Conservation (phyloP, 192 early-diverging fungal species). For the Podila epigama region DNA sequence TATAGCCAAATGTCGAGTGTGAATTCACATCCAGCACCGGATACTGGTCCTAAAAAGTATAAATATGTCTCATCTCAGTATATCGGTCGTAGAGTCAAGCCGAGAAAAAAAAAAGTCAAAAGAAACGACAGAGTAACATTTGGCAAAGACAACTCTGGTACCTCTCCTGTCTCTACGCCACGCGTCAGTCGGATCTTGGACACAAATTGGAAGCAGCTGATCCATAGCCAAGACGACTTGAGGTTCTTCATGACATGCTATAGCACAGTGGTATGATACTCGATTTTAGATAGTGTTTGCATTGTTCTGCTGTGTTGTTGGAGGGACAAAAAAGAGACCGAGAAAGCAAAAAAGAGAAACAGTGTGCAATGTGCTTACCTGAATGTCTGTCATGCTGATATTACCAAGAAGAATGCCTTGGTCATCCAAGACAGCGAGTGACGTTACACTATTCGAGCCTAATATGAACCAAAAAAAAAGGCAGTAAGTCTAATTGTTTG, state of each 20-base stretch:
- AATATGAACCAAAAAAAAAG: neutral
- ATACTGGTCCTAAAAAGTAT: conserved; percentile 55
- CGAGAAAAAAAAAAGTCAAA: conserved; percentile 1
- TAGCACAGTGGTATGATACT: neutral
- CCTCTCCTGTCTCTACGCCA: conserved; percentile 35
- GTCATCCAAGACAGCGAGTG: conserved; percentile 62
- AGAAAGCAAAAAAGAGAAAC: too few species aligned
- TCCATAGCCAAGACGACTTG: conserved; percentile 42
- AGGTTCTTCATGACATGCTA: conserved; percentile 43
- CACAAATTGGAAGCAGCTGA: conserved; percentile 41
- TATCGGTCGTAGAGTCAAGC: neutral
- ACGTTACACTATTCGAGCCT: conserved; percentile 49
- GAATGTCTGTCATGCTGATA: conserved; percentile 75
- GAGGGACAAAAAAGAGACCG: too few species aligned
- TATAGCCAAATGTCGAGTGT: conserved; percentile 71
- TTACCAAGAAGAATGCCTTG: conserved; percentile 67
- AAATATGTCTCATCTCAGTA: neutral
- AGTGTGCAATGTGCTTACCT: conserved; percentile 38
- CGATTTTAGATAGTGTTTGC: neutral
- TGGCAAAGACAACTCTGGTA: neutral
- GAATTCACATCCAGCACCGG: conserved; percentile 80
- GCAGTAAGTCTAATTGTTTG: neutral
- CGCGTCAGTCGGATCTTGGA: conserved; percentile 20
- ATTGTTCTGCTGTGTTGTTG: neutral
- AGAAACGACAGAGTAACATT: neutral